These are phyloP conservation scores for Cercospora sp. DNA, from an alignment of 2,329 filamentous ascomycete species.

Conservation along the genomic window DNA sequence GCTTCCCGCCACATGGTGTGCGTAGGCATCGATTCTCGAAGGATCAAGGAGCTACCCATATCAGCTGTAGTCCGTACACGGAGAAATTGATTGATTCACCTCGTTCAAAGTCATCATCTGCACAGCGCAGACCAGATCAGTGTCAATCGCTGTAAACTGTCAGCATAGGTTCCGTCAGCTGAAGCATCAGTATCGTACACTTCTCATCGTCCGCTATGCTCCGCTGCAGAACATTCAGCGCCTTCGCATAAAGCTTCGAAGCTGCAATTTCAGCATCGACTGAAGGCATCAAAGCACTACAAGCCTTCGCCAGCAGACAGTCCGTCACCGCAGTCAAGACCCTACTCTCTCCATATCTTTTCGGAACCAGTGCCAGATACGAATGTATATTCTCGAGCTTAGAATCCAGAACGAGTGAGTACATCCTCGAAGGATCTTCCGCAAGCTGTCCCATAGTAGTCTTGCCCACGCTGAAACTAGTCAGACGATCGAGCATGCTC, in stretches of 20 bases:
- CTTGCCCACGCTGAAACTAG: constrained; percentile 32
- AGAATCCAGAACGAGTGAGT: constrained; percentile 17
- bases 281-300: constrained; percentile 18
- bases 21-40: constrained; percentile 35
- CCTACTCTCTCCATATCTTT: constrained; percentile 28
- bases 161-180: neutral
- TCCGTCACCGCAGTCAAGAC: constrained; percentile 30
- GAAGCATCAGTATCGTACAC: neutral
- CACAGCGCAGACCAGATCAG: constrained; percentile 31
- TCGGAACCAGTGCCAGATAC: constrained; percentile 31
- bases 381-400: constrained; percentile 17
- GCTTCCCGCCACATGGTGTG: constrained; percentile 39
- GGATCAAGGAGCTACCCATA: constrained; percentile 34
- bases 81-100: neutral
- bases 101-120: constrained; percentile 31
- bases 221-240: constrained; percentile 26
- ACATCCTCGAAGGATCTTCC: constrained; percentile 21
- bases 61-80: neutral
- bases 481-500: constrained; percentile 28
- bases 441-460: constrained; percentile 21
- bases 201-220: constrained; percentile 21
- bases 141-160: neutral
- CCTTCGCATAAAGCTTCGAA: constrained; percentile 28
- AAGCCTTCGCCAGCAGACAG: constrained; percentile 30
- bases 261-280: constrained; percentile 1